Evolutionary conservation across 345 rosid species (phyloP).

Genomic region (Crucihimalaya himalaica): DNA sequence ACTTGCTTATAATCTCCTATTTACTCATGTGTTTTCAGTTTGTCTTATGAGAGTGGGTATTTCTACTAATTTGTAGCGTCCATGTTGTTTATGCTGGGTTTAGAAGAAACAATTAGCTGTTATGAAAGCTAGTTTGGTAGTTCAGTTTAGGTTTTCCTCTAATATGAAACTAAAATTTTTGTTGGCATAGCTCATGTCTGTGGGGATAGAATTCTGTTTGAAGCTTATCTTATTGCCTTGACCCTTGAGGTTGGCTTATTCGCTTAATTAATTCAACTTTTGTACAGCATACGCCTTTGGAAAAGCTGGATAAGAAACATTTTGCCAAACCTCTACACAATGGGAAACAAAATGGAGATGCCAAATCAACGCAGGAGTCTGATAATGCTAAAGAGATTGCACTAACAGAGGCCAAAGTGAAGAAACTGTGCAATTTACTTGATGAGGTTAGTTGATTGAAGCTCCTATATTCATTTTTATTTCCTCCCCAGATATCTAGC

Average conservation of each 20-base stretch:
- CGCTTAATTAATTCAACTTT: background rate
- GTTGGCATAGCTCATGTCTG: background rate
- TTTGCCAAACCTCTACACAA: slow-evolving; percentile 70
- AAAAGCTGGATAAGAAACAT: slow-evolving; percentile 85
- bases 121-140: slow-evolving; percentile 16
- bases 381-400: slow-evolving; percentile 66
- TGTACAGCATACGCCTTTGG: slow-evolving; percentile 78
- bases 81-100: background rate
- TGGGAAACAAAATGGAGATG: slow-evolving; percentile 55
- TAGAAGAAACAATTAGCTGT: background rate
- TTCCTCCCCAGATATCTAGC: background rate
- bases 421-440: slow-evolving; percentile 68
- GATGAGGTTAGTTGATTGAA: slow-evolving; percentile 59
- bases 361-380: slow-evolving; percentile 48
- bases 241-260: slow-evolving; percentile 8
- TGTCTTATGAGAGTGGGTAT: background rate
- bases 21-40: slow-evolving; percentile 12
- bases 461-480: background rate
- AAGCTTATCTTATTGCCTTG: slow-evolving; percentile 3
- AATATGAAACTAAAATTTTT: background rate
- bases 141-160: background rate
- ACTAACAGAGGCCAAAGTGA: slow-evolving; percentile 70
- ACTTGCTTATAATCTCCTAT: background rate
- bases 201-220: slow-evolving; percentile 9
- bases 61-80: background rate